Percentiles rank a stretch among this genome's conserved stretches.
Evolutionary conservation across 2,329 filamentous ascomycete species (phyloP).

Genomic region (Aspergillus chevalieri): DNA sequence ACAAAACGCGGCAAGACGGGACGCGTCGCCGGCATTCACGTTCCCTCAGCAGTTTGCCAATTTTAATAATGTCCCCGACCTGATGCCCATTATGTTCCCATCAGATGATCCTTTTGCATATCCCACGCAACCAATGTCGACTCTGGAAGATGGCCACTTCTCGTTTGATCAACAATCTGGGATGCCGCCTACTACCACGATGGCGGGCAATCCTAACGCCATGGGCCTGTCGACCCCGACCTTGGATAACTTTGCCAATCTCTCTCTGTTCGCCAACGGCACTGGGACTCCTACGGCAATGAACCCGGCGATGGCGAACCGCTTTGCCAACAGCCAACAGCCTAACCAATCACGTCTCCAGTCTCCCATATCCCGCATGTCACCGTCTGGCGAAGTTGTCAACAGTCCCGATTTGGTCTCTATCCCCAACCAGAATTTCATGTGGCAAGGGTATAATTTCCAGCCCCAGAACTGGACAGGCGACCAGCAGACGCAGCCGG

Average conservation of each 20-base stretch:
- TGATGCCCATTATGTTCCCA: constrained; percentile 48
- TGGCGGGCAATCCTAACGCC: constrained; percentile 8
- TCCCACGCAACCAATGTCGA: constrained; percentile 45
- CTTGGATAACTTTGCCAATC: constrained; percentile 23
- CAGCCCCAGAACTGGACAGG: constrained; percentile 16
- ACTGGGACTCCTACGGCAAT: constrained; percentile 14
- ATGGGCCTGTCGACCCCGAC: constrained; percentile 16
- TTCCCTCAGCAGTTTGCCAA: constrained; percentile 31
- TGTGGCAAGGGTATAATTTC: constrained; percentile 37
- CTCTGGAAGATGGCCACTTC: constrained; percentile 39
- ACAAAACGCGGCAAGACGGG: constrained; percentile 13
- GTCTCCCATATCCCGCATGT: constrained; percentile 28
- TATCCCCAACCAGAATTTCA: constrained; percentile 36
- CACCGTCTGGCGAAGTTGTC: constrained; percentile 21
- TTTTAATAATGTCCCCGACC: constrained; percentile 35
- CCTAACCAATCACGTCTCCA: constrained; percentile 22
- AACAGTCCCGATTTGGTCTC: constrained; percentile 39
- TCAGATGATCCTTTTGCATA: constrained; percentile 47
- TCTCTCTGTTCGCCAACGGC: constrained; percentile 21
- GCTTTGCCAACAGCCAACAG: constrained; percentile 16
- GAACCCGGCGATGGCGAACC: constrained; percentile 23
- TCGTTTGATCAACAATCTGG: constrained; percentile 17
- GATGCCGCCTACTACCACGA: constrained; percentile 9
- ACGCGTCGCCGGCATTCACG: constrained; percentile 16
- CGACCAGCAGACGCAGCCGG: constrained; percentile 17